A percentile compares a stretch with the other conserved stretches of the same genome.
These are phyloP conservation scores for Yamadazyma mexicana DNA, from an alignment of 1,139 yeast species.

Conservation along the genomic window DNA sequence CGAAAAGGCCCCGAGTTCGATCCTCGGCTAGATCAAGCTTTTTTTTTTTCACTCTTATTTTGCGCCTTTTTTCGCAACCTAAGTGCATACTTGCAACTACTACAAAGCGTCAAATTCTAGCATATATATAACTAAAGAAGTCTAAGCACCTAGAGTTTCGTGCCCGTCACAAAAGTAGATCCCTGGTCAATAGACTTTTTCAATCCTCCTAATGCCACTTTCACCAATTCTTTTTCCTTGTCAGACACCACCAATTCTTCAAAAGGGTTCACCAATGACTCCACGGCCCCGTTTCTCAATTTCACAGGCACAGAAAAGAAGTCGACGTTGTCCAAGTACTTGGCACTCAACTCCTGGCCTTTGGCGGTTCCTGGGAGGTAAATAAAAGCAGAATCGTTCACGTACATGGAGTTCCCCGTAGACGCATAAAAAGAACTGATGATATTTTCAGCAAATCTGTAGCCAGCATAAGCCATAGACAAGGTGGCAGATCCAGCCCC, in stretches of 20 bases:
- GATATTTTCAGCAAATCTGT: conserved; percentile 58
- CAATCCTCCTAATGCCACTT: conserved; percentile 55
- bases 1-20: conserved; percentile 38
- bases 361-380: conserved; percentile 57
- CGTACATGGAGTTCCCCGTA: conserved; percentile 18
- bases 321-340: conserved; percentile 41
- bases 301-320: conserved; percentile 66
- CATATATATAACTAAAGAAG: neutral
- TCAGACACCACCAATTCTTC: conserved; percentile 34
- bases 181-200: conserved; percentile 62
- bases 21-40: conserved; percentile 32
- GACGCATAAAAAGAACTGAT: conserved; percentile 42
- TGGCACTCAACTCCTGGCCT: conserved; percentile 45
- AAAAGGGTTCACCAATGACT: conserved; percentile 46
- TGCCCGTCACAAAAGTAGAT: conserved; percentile 51
- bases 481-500: conserved; percentile 80
- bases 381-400: conserved; percentile 62
- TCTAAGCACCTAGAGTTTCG: conserved; percentile 33
- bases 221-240: conserved; percentile 48
- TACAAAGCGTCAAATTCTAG: neutral
- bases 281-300: conserved; percentile 51
- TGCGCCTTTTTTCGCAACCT: no score
- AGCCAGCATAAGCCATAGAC: conserved; percentile 78
- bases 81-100: no score
- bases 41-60: conserved; percentile 13